Conservation (phyloP, 192 early-diverging fungal species). For the Geosiphon pyriformis region DNA sequence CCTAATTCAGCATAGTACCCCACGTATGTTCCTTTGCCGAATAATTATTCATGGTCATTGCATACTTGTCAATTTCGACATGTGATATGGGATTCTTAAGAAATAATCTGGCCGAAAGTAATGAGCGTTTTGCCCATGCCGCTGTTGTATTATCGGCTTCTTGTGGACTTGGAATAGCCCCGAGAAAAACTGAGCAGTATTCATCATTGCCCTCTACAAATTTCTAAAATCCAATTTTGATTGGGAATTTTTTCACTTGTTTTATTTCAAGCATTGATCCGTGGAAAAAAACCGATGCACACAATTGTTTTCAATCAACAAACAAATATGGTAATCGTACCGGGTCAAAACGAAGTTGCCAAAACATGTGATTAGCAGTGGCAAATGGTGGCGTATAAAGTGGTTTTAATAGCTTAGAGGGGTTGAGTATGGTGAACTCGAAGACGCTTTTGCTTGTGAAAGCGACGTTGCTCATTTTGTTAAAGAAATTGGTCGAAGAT, state of each 20-base stretch:
- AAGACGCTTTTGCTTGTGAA: slow-evolving; percentile 1
- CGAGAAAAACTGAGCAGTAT: slow-evolving; percentile 1
- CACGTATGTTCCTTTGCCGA: slow-evolving; percentile 10
- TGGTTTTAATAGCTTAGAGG: not conserved
- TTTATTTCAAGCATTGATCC: too few relatives aligned
- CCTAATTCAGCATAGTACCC: not conserved
- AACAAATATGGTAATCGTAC: not conserved
- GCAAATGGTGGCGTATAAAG: slow-evolving; percentile 8
- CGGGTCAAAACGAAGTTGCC: slow-evolving; percentile 7
- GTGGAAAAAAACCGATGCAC: not conserved
- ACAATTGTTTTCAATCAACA: not conserved
- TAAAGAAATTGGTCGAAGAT: too few relatives aligned
- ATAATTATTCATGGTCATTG: slow-evolving; percentile 9
- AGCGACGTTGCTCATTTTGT: not conserved
- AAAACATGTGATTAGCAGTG: slow-evolving; percentile 8
- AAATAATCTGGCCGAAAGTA: not conserved
- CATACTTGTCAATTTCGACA: slow-evolving; percentile 4
- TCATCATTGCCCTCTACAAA: not conserved
- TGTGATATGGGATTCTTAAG: not conserved
- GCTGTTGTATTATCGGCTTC: slow-evolving; percentile 7
- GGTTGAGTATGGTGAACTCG: slow-evolving; percentile 1
- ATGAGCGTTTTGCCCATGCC: slow-evolving; percentile 1
- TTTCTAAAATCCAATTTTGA: too few relatives aligned
- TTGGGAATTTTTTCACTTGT: too few relatives aligned
- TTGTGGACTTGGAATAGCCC: slow-evolving; percentile 2